These are phyloP conservation scores for Backusella macrospora DNA, from an alignment of 192 early-diverging fungal species.

Conservation along the genomic window DNA sequence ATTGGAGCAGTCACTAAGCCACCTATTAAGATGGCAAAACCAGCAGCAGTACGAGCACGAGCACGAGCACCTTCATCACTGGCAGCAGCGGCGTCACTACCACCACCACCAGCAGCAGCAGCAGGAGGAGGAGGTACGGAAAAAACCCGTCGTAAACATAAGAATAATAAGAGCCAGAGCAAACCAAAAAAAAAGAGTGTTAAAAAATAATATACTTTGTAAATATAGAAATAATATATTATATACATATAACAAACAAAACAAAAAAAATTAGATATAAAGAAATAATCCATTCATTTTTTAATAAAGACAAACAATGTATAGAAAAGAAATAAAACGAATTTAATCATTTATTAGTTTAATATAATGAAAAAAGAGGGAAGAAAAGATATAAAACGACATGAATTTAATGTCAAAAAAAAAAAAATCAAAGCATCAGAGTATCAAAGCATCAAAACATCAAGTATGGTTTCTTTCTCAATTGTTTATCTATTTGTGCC, in stretches of 20 bases:
- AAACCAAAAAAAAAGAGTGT: not conserved
- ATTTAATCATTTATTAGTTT: not conserved
- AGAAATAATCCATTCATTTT: not conserved
- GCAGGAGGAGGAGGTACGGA: not conserved
- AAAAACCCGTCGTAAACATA: constrained; percentile 1
- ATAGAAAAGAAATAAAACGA: not conserved
- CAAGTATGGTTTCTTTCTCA: too few species aligned
- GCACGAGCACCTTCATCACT: not conserved
- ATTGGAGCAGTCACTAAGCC: constrained; percentile 7
- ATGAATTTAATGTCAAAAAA: too few species aligned
- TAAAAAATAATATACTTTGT: constrained; percentile 13
- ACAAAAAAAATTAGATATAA: not conserved
- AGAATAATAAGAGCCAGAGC: constrained; percentile 2
- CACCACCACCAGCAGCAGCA: not conserved
- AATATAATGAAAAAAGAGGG: too few species aligned
- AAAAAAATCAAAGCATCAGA: too few species aligned
- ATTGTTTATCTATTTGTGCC: too few species aligned
- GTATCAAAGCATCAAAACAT: too few species aligned
- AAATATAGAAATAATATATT: not conserved
- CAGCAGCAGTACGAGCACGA: not conserved
- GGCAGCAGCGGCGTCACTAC: not conserved
- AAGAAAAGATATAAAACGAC: too few species aligned
- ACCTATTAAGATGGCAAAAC: constrained; percentile 7
- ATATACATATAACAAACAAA: not conserved
- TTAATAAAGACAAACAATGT: too few species aligned